phyloP scores from a whole-genome alignment of 1,284 basidiomycete genomes.

The Testicularia cyperi region DNA sequence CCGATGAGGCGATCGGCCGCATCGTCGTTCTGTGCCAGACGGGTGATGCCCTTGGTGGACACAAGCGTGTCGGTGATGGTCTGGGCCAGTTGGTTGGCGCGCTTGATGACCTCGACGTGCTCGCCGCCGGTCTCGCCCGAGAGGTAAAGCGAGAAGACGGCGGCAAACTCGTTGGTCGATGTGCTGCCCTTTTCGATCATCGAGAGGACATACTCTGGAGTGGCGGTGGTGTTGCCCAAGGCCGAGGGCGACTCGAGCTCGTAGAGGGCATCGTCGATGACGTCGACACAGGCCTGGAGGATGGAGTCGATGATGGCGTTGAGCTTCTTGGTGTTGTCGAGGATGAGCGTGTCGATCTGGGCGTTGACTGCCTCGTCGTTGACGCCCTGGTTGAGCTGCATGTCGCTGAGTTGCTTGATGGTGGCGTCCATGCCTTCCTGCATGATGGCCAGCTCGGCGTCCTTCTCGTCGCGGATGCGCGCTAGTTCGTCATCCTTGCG shows the following conservation, averaged over 20 bases:
- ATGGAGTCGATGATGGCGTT: slow-evolving; percentile 99
- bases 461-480: slow-evolving; percentile 86
- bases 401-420: slow-evolving; percentile 82
- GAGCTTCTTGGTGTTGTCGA: slow-evolving; percentile 96
- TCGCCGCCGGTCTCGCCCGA: slow-evolving; percentile 85
- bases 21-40: slow-evolving; percentile 85
- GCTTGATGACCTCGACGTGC: slow-evolving; percentile 96
- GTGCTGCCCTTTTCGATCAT: slow-evolving; percentile 96
- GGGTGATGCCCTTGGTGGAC: slow-evolving; percentile 92
- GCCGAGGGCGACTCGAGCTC: slow-evolving; percentile 93
- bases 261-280: slow-evolving; percentile 95
- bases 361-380: slow-evolving; percentile 86
- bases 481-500: slow-evolving; percentile 75
- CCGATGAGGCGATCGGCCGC: slow-evolving; percentile 83
- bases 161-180: slow-evolving; percentile 93
- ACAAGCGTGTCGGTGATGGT: slow-evolving; percentile 85
- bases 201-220: slow-evolving; percentile 94
- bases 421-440: slow-evolving; percentile 96
- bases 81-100: slow-evolving; percentile 94
- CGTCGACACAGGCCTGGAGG: slow-evolving; percentile 88
- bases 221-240: slow-evolving; percentile 89
- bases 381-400: slow-evolving; percentile 81
- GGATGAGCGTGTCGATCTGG: slow-evolving; percentile 92
- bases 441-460: slow-evolving; percentile 90
- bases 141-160: slow-evolving; percentile 87